Base-by-base conservation (phyloP, 805 yeast genomes). In the Lipomyces chichibuensis region DNA sequence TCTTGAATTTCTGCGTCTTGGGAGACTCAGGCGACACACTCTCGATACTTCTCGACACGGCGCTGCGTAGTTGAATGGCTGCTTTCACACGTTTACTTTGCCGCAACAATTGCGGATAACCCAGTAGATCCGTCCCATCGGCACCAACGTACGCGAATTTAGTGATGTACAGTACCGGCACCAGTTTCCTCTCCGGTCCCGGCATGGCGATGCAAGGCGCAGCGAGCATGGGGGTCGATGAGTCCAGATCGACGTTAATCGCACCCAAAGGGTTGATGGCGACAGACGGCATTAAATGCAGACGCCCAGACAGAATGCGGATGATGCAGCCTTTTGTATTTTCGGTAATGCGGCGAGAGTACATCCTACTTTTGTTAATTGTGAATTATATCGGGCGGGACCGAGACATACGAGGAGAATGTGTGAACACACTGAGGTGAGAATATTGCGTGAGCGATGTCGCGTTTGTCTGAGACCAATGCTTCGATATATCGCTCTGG, bases 271-370 rank as follows among this genome's bases (percentile, higher is more conserved):
- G 33, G 33, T 52, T 52, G 29, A 63, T 59, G 37, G 55, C 39
- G 8, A 27, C n/a, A 11, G 66, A 59, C 20, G 66, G 66, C 25
- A 63, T 49, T 52, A 63, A n/a, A 63, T 63, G 63, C 57, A 63
- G 43, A 52, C 39, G 49, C 8, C 63, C 60, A 13, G 52, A 54
- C 17, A 49, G 14, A 20, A 59, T 35, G 8, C 46, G 55, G n/a
- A 63, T 51, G 6, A 63, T 37, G 57, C 63, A 59, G n/a, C 66
- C 65, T 25, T 52, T 49, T 11, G 65, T 57, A 25, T 57, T 27
- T n/a, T 57, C 39, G 6, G 65, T 57, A 14, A 62, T 56, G 25
- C 65, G 60, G 17, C 58, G 49, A 9, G 53, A 51, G 39, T 57
- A 62, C 29, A 13, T 62, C 2, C 65, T 62, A 57, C 8, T 11